These are phyloP conservation scores for Pelargonium nanum DNA, from an alignment of 345 rosid species.

Conservation along the genomic window DNA sequence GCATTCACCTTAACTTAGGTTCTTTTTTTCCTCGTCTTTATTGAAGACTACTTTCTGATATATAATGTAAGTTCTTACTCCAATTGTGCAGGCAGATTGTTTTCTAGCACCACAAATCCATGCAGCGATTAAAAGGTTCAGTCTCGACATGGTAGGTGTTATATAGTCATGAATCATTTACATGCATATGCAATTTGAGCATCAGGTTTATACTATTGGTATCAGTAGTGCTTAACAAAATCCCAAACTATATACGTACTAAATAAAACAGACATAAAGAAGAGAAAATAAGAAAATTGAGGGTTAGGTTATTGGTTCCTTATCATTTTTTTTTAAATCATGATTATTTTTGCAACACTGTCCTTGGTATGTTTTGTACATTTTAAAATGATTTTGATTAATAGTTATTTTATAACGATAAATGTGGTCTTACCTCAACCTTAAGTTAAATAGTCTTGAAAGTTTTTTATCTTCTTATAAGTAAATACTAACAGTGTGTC, in stretches of 20 bases:
- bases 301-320: too few species aligned
- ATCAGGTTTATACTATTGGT: not conserved
- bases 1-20: not conserved
- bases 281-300: too few species aligned
- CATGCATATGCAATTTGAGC: not conserved
- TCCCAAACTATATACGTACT: too few species aligned
- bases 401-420: not conserved
- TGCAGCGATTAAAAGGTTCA: slow-evolving; percentile 39
- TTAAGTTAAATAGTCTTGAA: not conserved
- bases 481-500: too few species aligned
- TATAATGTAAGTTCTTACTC: not conserved
- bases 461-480: too few species aligned
- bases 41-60: not conserved
- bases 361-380: not conserved
- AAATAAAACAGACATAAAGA: too few species aligned
- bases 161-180: not conserved
- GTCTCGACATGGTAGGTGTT: slow-evolving; percentile 57
- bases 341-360: too few species aligned
- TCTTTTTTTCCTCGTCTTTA: not conserved
- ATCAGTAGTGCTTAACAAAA: not conserved
- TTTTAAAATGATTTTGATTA: not conserved
- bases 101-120: slow-evolving; percentile 67
- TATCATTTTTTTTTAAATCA: too few species aligned
- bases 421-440: not conserved
- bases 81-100: slow-evolving; percentile 60